A percentile compares a stretch with the other conserved stretches of the same genome.
These are phyloP conservation scores for Fusarium begoniae DNA, from an alignment of 2,329 filamentous ascomycete genomes.

Conservation along the genomic window DNA sequence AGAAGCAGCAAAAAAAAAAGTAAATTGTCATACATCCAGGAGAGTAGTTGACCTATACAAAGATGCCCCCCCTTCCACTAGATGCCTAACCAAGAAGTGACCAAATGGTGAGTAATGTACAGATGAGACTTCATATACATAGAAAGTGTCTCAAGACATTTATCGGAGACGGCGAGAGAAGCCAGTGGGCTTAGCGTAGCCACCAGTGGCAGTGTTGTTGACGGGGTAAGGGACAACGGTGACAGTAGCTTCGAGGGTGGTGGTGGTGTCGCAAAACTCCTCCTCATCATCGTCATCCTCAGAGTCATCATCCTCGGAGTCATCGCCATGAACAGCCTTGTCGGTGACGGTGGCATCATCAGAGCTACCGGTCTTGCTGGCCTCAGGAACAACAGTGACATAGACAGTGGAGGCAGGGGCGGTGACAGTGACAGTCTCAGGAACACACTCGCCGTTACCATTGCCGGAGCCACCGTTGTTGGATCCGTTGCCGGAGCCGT, in stretches of 20 bases:
- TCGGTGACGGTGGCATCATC: constrained; percentile 38
- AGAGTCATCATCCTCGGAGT: constrained; percentile 27
- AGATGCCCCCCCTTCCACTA: constrained; percentile 30
- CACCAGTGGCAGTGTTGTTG: constrained; percentile 50
- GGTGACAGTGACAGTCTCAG: constrained; percentile 46
- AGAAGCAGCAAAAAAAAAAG: constrained; percentile 25
- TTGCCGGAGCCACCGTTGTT: constrained; percentile 2
- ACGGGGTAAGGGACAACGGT: constrained; percentile 55
- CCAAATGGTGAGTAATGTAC: constrained; percentile 39
- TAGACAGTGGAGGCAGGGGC: constrained; percentile 49
- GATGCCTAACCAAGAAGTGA: constrained; percentile 35
- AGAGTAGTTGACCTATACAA: constrained; percentile 28
- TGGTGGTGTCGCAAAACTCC: constrained; percentile 38
- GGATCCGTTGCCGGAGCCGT: constrained; percentile 18
- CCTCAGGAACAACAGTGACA: constrained; percentile 45
- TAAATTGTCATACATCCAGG: constrained; percentile 42
- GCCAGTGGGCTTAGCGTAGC: constrained; percentile 49
- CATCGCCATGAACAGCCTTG: constrained; percentile 12
- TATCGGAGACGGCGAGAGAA: constrained; percentile 48
- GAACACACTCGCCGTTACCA: constrained; percentile 22
- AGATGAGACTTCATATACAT: constrained; percentile 32
- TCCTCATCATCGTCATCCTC: constrained; percentile 29
- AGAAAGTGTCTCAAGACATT: constrained; percentile 24
- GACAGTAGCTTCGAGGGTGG: constrained; percentile 45
- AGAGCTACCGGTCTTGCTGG: constrained; percentile 32